Percentiles rank a stretch among this genome's conserved stretches.
These are phyloP conservation scores for Ascochyta lentis DNA, from an alignment of 2,329 filamentous ascomycete genomes.

Conservation along the genomic window DNA sequence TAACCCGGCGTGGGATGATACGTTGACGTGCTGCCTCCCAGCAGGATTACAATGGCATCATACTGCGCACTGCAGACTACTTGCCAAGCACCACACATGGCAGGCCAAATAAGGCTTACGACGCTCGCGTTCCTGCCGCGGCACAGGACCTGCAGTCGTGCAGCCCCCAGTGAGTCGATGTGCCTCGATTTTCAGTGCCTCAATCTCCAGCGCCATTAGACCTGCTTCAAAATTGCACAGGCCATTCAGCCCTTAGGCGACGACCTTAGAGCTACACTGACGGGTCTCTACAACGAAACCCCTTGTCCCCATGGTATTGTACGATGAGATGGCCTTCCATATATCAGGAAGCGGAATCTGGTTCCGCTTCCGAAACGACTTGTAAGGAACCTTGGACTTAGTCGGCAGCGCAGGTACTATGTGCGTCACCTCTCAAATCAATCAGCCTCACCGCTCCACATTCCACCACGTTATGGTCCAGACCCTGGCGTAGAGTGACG, in stretches of 20 bases:
- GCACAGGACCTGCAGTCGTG: not conserved
- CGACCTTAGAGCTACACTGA: no score
- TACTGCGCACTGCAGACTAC: not conserved
- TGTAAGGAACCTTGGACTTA: not conserved
- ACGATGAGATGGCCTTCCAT: not conserved
- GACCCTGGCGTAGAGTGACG: not conserved
- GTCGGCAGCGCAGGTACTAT: not conserved
- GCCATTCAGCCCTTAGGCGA: no score
- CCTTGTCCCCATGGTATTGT: not conserved
- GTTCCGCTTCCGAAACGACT: not conserved
- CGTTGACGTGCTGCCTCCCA: not conserved
- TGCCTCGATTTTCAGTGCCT: not conserved
- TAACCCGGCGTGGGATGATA: no score
- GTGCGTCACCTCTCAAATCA: not conserved
- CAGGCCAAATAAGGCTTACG: slow-evolving; percentile 3
- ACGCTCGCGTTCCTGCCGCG: not conserved
- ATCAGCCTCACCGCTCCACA: not conserved
- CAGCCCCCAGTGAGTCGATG: not conserved
- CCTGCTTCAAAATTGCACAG: not conserved
- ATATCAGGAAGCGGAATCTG: not conserved
- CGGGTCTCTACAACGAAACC: no score
- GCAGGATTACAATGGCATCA: not conserved
- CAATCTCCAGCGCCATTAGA: not conserved
- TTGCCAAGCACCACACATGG: slow-evolving; percentile 3
- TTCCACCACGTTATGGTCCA: not conserved